These are phyloP conservation scores for Funneliformis geosporum DNA, from an alignment of 192 early-diverging fungal species.

Conservation along the genomic window DNA sequence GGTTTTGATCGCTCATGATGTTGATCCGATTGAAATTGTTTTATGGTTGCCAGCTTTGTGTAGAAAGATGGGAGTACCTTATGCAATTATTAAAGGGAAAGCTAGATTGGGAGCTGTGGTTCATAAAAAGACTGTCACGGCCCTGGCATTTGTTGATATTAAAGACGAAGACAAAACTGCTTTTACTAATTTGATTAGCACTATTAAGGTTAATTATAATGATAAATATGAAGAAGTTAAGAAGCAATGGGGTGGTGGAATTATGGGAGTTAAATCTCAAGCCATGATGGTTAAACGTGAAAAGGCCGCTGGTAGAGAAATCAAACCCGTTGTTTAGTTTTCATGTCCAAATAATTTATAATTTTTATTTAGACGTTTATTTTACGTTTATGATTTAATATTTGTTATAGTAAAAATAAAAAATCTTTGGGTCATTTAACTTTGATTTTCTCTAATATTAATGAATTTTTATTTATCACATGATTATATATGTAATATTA, in stretches of 20 bases:
- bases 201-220: slow-evolving; percentile 94
- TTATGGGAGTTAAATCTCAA: slow-evolving; percentile 93
- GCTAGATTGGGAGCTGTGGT: slow-evolving; percentile 97
- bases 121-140: slow-evolving; percentile 99
- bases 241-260: slow-evolving; percentile 96
- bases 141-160: slow-evolving; percentile 92
- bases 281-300: slow-evolving; percentile 74
- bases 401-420: not conserved
- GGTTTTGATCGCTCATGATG: slow-evolving; percentile 99
- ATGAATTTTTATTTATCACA: too few species aligned
- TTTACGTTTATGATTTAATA: not conserved
- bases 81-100: slow-evolving; percentile 99
- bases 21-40: slow-evolving; percentile 99
- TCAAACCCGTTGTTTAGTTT: not conserved
- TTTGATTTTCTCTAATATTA: too few species aligned
- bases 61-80: slow-evolving; percentile 99
- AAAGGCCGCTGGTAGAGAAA: slow-evolving; percentile 22
- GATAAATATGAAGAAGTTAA: slow-evolving; percentile 93
- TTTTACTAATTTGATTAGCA: slow-evolving; percentile 81
- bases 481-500: too few species aligned
- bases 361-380: not conserved
- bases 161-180: slow-evolving; percentile 94
- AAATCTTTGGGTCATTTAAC: too few species aligned
- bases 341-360: not conserved
- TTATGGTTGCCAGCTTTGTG: slow-evolving; percentile 99